These are phyloP conservation scores for Teunomyces barrocoloradensis DNA, from an alignment of 805 yeast species.

Conservation along the genomic window DNA sequence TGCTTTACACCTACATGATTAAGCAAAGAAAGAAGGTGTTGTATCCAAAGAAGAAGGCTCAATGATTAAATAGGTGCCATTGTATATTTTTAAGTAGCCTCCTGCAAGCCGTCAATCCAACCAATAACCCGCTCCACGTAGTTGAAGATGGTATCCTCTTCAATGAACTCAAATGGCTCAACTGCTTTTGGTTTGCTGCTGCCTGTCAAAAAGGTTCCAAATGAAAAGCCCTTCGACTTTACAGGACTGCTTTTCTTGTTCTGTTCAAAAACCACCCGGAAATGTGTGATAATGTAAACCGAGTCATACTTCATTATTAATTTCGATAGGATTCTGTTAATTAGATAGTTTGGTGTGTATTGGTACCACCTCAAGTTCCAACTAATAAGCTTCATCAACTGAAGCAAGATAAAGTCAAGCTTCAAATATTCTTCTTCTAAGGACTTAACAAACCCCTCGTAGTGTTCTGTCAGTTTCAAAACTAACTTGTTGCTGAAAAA, in stretches of 20 bases:
- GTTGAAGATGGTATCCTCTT: slow-evolving; percentile 30
- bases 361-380: slow-evolving; percentile 67
- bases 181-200: slow-evolving; percentile 7
- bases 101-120: slow-evolving; percentile 26
- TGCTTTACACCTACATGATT: slow-evolving; percentile 83
- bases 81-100: neutral
- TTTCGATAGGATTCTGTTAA: slow-evolving; percentile 42
- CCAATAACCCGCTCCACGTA: slow-evolving; percentile 28
- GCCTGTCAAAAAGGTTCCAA: slow-evolving; percentile 7
- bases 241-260: slow-evolving; percentile 20
- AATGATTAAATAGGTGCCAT: slow-evolving; percentile 5
- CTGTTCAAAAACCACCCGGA: slow-evolving; percentile 37
- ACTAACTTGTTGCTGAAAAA: slow-evolving; percentile 34
- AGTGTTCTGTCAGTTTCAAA: slow-evolving; percentile 18
- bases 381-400: slow-evolving; percentile 47
- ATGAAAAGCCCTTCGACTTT: slow-evolving; percentile 6
- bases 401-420: slow-evolving; percentile 32
- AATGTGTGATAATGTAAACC: slow-evolving; percentile 36
- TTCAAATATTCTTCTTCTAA: slow-evolving; percentile 29
- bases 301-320: slow-evolving; percentile 41
- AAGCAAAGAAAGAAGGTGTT: slow-evolving; percentile 79
- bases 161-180: slow-evolving; percentile 22
- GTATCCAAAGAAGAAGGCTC: slow-evolving; percentile 22
- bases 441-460: slow-evolving; percentile 20
- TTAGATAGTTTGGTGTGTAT: slow-evolving; percentile 46